Evolutionary conservation across 352 stramenopile genomes (phyloP).

Genomic region (Globisporangium alternatum): DNA sequence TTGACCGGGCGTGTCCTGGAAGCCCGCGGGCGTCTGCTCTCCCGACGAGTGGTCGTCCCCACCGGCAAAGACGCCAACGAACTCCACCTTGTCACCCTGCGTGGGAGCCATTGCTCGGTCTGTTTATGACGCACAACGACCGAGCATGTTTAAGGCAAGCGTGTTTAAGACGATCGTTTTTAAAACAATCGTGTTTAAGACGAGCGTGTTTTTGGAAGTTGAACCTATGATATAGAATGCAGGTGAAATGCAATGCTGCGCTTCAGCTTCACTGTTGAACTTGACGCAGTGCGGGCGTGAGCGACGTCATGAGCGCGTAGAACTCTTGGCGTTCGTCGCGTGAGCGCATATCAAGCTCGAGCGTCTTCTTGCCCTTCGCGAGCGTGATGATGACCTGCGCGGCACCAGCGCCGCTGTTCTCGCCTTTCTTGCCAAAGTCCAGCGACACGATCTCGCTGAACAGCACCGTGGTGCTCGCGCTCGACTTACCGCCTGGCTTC

Average conservation of each 20-base stretch:
- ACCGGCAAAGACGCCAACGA: slow-evolving; percentile 32
- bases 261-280: neutral
- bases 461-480: slow-evolving; percentile 15
- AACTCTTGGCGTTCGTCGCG: slow-evolving; percentile 33
- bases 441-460: slow-evolving; percentile 39
- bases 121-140: slow-evolving; percentile 4
- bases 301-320: slow-evolving; percentile 6
- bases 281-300: slow-evolving; percentile 22
- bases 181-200: slow-evolving; percentile 5
- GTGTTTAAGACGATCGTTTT: neutral
- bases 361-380: slow-evolving; percentile 23
- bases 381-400: slow-evolving; percentile 19
- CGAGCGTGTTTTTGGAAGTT: neutral
- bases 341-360: slow-evolving; percentile 49
- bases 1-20: slow-evolving; percentile 51
- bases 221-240: slow-evolving; percentile 11
- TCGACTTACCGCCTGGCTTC: slow-evolving; percentile 22
- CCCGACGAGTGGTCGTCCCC: slow-evolving; percentile 32
- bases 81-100: slow-evolving; percentile 16
- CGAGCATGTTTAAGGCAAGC: no score
- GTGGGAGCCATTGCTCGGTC: neutral
- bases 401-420: slow-evolving; percentile 5
- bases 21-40: slow-evolving; percentile 58
- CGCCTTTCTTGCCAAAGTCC: slow-evolving; percentile 24
- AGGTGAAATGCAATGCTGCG: neutral